Evolutionary conservation across 805 yeast genomes (phyloP), one percentile per base, ranked within the genome.

Genomic region (Pichia nanzhaoensis): DNA sequence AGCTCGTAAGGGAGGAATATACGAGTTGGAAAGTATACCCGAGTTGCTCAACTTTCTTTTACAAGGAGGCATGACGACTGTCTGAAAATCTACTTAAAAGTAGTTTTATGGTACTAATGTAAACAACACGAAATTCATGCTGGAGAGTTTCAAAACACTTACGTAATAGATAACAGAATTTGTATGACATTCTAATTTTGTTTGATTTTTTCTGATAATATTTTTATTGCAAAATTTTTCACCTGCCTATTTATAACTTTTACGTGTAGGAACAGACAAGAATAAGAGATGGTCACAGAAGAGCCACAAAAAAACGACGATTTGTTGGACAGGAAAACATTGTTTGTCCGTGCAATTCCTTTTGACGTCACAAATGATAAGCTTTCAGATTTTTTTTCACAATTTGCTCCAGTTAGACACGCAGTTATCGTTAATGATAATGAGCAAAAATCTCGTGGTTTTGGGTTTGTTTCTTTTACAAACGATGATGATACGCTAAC

Each of bases 381-480:
- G 55, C 71, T 93, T 35, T 74, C 91, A 1, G 86, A 84, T 54
- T 89, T 74, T 64, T 93, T 93, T 60, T 84, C 98, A 1, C 88
- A 88, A 52, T 83, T 89, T 67, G 91, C 87, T 4, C 99, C 99
- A 6, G 95, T 91, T 12, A 89, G 83, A 65, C 99, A 93, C 65
- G 95, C 97, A 2, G 90, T 89, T 37, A 76, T 93, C 35, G 98
- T 93, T 16, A 83, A 72, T 34, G 96, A 90, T 59, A 70, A 70
- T 10, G 78, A 82, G 31, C 77, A 84, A 44, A 73, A 82, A 37
- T 87, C 96, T 3, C 76, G 90, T 61, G 98, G 99, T 2, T 93
- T 90, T 65, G 99, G 99, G 3, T 93, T 93, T 64, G 99, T 89
- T 14, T 82, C 95, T 32, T 93, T 93, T 63, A 78, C 85, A 2